Base-by-base conservation (phyloP, 148 eudicot genomes). In the Rhododendron ovatum region DNA sequence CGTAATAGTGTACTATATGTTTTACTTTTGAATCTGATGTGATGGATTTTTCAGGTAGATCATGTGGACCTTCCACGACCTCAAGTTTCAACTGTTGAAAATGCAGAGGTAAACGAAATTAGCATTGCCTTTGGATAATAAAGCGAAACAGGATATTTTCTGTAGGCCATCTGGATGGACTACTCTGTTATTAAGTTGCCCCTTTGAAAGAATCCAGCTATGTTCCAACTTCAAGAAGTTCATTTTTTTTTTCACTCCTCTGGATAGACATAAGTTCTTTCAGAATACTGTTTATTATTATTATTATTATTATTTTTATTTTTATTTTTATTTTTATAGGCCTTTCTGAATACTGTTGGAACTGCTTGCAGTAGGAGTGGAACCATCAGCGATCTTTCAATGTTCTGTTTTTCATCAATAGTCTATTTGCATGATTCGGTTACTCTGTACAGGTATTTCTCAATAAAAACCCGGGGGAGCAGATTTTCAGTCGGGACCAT, bases 1-100 rank as follows among this genome's bases (percentile, higher is more conserved):
- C 12, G 2, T 43, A 18, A 13, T 86, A n/a, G 14, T 22, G 71
- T 61, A 8, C 24, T 1, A 83, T 5, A 48, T 30, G 50, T 33
- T 22, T 3, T 20, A 30, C 12, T 35, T 67, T 80, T 86, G 20
- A 22, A 85, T 83, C 43, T 81, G 69, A 50, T 77, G n/a, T 86
- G 83, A 24, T 63, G 59, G 47, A 85, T 84, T 82, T 87, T 88
- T 77, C 93, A 95, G 99, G 39, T 95, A 91, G 98, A 95, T 89
- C 94, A 88, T 83, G 91, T 89, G 84, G 96, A 91, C 59, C 84
- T 85, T 85, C 87, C 92, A 53, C 84, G 87, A 86, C 85, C 90
- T 12, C 93, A 88, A 82, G 85, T 87, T 81, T 89, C 94, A 71
- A 83, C 89, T 3, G 57, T 82, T 51, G 95, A 89, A 85, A 92